A percentile compares a stretch with the other conserved stretches of the same genome.
phyloP scores from a whole-genome alignment of 176 grass and related monocot species.

The Thinopyrum elongatum region DNA sequence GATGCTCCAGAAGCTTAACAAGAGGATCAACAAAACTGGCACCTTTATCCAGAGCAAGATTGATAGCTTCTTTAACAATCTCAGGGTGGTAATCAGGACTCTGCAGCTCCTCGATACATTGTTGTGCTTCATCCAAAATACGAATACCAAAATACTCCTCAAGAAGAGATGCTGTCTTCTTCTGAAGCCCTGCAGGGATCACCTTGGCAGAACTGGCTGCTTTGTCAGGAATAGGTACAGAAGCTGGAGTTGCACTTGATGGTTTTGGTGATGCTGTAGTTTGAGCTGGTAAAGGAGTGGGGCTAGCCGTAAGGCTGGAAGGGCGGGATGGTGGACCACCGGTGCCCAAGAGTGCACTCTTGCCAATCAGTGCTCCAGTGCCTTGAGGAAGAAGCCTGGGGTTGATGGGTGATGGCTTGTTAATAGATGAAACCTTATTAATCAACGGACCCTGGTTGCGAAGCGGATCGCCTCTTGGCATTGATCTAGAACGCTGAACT shows the following conservation, averaged over 20 bases:
- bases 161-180: conserved; percentile 84
- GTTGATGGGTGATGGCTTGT: conserved; percentile 51
- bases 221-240: conserved; percentile 33
- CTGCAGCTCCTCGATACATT: conserved; percentile 92
- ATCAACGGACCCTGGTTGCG: conserved; percentile 39
- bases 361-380: conserved; percentile 66
- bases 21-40: conserved; percentile 61
- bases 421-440: conserved; percentile 37
- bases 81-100: conserved; percentile 69
- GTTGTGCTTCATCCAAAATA: conserved; percentile 86
- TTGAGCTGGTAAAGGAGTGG: conserved; percentile 35
- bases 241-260: conserved; percentile 31
- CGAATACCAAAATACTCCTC: conserved; percentile 88
- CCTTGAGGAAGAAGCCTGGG: conserved; percentile 77
- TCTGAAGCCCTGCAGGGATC: conserved; percentile 52
- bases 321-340: conserved; percentile 37
- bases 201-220: conserved; percentile 41
- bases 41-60: conserved; percentile 83
- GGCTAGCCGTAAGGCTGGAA: conserved; percentile 24
- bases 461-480: conserved; percentile 58
- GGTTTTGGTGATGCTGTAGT: conserved; percentile 40
- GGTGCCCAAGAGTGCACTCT: conserved; percentile 63
- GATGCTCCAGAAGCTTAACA: conserved; percentile 62
- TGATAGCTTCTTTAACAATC: conserved; percentile 91
- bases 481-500: conserved; percentile 79